Evolutionary conservation across 2,329 filamentous ascomycete species (phyloP).

Genomic region (Shiraia sp.): DNA sequence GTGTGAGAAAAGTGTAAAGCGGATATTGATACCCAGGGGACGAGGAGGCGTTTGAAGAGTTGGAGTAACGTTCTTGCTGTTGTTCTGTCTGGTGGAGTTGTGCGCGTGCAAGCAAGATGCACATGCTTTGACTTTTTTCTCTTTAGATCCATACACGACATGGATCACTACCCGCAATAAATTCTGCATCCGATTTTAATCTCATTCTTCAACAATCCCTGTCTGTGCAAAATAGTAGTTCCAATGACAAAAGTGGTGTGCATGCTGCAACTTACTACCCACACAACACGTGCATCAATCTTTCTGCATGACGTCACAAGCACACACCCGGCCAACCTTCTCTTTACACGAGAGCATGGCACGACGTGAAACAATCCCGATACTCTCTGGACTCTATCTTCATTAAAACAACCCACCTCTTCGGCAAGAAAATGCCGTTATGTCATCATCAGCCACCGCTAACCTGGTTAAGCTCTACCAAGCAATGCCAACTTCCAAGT

Average conservation of each 20-base stretch:
- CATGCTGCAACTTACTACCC: no score
- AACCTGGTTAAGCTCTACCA: slow-evolving; percentile 24
- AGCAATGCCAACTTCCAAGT: slow-evolving; percentile 26
- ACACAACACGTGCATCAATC: neutral
- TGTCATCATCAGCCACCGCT: slow-evolving; percentile 29
- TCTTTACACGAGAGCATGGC: neutral
- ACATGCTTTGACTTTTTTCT: no score
- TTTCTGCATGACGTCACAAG: slow-evolving; percentile 5
- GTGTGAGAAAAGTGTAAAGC: neutral
- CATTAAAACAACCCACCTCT: no score
- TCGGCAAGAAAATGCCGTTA: slow-evolving; percentile 5
- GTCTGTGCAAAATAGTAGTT: no score
- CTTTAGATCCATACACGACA: neutral
- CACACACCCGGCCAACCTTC: neutral
- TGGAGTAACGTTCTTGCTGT: neutral
- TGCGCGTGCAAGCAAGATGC: no score
- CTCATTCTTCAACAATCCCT: neutral
- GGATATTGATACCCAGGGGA: slow-evolving; percentile 12
- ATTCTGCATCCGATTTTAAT: no score
- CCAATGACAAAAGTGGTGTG: no score
- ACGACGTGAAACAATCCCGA: no score
- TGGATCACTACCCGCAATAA: no score
- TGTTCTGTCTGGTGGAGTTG: neutral
- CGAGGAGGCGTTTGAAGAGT: neutral
- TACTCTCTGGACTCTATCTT: neutral